Conservation (phyloP, 2,329 filamentous ascomycete species). For the Aureobasidium mangrovei region DNA sequence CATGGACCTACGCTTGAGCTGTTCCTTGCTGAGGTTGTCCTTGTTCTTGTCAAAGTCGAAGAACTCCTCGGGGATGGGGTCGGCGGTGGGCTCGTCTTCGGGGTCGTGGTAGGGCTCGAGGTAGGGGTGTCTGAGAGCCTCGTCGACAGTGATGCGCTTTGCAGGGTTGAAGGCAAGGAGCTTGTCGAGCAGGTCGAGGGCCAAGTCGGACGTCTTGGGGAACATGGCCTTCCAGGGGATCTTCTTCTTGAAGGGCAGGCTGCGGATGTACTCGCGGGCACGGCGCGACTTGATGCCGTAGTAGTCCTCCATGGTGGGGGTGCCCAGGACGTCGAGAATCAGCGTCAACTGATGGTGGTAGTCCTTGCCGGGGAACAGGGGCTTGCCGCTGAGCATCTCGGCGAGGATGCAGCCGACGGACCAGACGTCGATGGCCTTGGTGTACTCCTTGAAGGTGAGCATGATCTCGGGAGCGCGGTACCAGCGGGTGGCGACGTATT, state of each 20-base stretch:
- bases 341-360: constrained; percentile 98
- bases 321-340: constrained; percentile 93
- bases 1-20: constrained; percentile 65
- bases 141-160: constrained; percentile 96
- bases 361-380: constrained; percentile 95
- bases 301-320: constrained; percentile 99
- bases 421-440: constrained; percentile 98
- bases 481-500: constrained; percentile 99
- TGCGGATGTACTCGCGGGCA: constrained; percentile 95
- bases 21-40: constrained; percentile 95
- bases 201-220: constrained; percentile 97
- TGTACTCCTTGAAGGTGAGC: constrained; percentile 99
- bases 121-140: constrained; percentile 94
- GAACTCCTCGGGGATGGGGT: constrained; percentile 96
- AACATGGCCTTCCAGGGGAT: constrained; percentile 95
- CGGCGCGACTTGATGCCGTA: constrained; percentile 98
- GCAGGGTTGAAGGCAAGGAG: constrained; percentile 95
- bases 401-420: constrained; percentile 96
- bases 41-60: constrained; percentile 99
- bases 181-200: constrained; percentile 88
- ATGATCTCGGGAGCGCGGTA: constrained; percentile 99
- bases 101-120: constrained; percentile 98
- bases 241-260: constrained; percentile 54
- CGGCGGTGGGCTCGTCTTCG: constrained; percentile 93
- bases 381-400: constrained; percentile 98